phyloP scores from a whole-genome alignment of 192 early-diverging fungal species.

The Powellomyces hirtus region DNA sequence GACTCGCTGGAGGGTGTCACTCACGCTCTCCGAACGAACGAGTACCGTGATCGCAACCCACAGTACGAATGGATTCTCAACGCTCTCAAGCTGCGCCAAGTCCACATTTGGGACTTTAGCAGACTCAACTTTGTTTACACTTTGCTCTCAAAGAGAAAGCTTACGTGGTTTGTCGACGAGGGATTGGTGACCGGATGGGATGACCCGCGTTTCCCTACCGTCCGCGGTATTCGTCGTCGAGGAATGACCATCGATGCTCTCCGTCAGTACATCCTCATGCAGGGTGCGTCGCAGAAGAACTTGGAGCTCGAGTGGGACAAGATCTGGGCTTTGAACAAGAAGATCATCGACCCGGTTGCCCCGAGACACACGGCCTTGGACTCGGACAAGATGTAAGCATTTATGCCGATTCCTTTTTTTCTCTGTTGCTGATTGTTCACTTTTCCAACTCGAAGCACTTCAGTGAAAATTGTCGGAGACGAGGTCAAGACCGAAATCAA shows the following conservation, averaged over 20 bases:
- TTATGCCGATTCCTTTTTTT: background rate
- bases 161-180: constrained; percentile 92
- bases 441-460: constrained; percentile 39
- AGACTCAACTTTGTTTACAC: constrained; percentile 98
- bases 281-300: constrained; percentile 94
- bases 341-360: constrained; percentile 92
- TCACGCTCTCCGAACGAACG: constrained; percentile 94
- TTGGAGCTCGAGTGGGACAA: constrained; percentile 98
- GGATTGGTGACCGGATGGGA: constrained; percentile 71
- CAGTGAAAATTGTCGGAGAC: constrained; percentile 64
- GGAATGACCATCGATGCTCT: constrained; percentile 98
- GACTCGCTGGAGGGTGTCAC: constrained; percentile 97
- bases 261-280: constrained; percentile 94
- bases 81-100: constrained; percentile 78
- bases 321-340: constrained; percentile 96
- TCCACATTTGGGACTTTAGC: constrained; percentile 90
- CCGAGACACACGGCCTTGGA: constrained; percentile 85
- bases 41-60: constrained; percentile 96
- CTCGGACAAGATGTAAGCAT: constrained; percentile 60
- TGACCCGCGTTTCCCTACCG: constrained; percentile 60
- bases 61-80: constrained; percentile 97
- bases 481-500: constrained; percentile 53
- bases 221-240: constrained; percentile 81
- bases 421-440: background rate
- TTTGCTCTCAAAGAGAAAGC: constrained; percentile 95